Evolutionary conservation across 805 yeast genomes (phyloP), one percentile per base, ranked within the genome.

Genomic region (Candida awuae): DNA sequence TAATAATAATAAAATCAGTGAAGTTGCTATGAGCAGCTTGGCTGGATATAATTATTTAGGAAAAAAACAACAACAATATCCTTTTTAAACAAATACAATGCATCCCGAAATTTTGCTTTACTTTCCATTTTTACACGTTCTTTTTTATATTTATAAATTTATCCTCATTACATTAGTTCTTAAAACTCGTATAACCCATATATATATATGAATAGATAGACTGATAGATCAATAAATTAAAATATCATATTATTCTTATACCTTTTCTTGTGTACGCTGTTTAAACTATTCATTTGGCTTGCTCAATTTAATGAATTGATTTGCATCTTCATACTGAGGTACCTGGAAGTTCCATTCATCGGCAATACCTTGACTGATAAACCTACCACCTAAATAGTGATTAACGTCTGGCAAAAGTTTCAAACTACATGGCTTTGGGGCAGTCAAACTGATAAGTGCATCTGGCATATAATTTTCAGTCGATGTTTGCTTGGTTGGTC

Each of bases 371-470:
- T 59, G 53, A 34, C 78, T 73, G 14, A 92, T 75, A 53, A 92
- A 92, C 37, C 98, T 65, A 3, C 98, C 98, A 1, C 98, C 98
- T 27, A 88, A 69, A 58, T 75, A 92, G 56, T 90, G 98, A 5
- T 66, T 58, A 1, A 47, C 32, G 1, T 70, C 66, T 7, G 59
- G 54, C 13, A 20, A 36, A 45, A 84, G 70, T 42, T 60, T 63
- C 18, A 21, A 19, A 2, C 94, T 76, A 38, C 94, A 88, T 0
- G 94, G 92, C 55, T 92, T 92, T 8, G 98, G 98, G 0, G 95
- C 97, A 0, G 97, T 88, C 35, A 92, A 64, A 36, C 94, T 82
- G 8, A 92, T 78, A 34, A 92, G 65, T 48, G 77, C 75, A 6
- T 70, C 59, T 1, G 97, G 94, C 19, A 65, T 65, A 15, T 59